Evolutionary conservation across 805 yeast species (phyloP), one percentile per base, ranked within the genome.

Genomic region (Pichia nakasei): DNA sequence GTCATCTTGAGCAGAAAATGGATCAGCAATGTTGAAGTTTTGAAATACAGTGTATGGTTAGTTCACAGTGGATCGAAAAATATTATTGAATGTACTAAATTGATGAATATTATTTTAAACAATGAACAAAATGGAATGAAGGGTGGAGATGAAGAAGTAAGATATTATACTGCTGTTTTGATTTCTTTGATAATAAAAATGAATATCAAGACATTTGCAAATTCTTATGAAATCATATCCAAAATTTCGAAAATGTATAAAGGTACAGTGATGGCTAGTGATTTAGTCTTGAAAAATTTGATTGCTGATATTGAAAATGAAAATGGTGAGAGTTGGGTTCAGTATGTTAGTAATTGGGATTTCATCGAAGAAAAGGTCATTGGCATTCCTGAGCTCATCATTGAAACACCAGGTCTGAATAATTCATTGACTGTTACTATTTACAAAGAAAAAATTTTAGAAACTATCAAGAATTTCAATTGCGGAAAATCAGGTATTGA

Each of bases 201-300:
- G 36, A 76, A 82, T 52, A 57, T 66, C 0, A 50, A 65, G 0
- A 65, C 64, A 27, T 73, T 73, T 43, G 68, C 86, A 0, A 76
- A 17, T 17, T 17, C 66, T 8, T 39, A 51, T 9, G 60, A 65
- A 1, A 57, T 82, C 9, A 75, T 80, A 55, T 70, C 69, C 22
- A 70, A 65, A 38, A 42, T 86, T 2, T 54, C 82, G 11, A 57
- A 61, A 7, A 66, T 74, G 37, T 87, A 83, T 56, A 59, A 63
- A n/a, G 96, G 95, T 4, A 69, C 89, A 0, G 63, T 68, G 3
- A 58, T 73, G 15, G 64, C 78, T 1, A 76, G 75, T 32, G 97
- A 91, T 56, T 56, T 75, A 42, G 46, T 88, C 2, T 55, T 91
- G 22, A 73, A 83, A 43, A 58, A 64, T 4, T 62, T 85, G 2